Evolutionary conservation across 768 basidiomycete species (phyloP).

Genomic region (Lenzites betulinus): DNA sequence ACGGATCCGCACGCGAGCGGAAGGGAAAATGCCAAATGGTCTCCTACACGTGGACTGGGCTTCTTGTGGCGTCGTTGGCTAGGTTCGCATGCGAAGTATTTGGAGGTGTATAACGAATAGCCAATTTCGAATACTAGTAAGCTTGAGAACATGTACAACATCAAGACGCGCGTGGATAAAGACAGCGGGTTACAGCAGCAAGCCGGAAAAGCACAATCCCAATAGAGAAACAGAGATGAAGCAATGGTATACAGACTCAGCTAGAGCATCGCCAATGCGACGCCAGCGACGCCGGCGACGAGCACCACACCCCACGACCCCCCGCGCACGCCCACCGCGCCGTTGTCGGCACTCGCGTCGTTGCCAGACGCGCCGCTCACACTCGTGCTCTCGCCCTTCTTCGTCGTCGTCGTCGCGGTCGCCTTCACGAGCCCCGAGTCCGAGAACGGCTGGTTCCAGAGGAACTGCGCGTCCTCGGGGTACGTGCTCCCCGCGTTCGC

Average conservation of each 20-base stretch:
- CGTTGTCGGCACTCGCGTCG: background rate
- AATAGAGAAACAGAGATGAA: background rate
- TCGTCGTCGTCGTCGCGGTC: background rate
- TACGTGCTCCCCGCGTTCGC: constrained; percentile 39
- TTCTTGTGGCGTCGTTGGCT: no score
- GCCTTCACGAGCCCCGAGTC: constrained; percentile 31
- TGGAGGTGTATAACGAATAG: no score
- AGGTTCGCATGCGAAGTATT: no score
- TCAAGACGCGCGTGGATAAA: no score
- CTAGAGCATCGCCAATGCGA: background rate
- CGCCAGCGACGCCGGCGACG: background rate
- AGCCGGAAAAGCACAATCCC: no score
- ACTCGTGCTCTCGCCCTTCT: background rate
- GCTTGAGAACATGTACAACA: no score
- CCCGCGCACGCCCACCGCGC: background rate
- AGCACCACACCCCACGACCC: background rate
- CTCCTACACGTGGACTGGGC: no score
- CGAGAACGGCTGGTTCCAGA: constrained; percentile 58
- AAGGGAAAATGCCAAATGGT: no score
- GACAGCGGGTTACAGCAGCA: no score
- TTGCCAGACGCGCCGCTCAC: background rate
- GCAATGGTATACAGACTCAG: background rate
- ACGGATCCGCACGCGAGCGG: no score
- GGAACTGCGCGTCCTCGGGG: constrained; percentile 47
- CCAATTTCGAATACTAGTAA: no score